These are phyloP conservation scores for Astrothelium subdiscretum DNA, from an alignment of 495 filamentous ascomycete species.

Conservation along the genomic window DNA sequence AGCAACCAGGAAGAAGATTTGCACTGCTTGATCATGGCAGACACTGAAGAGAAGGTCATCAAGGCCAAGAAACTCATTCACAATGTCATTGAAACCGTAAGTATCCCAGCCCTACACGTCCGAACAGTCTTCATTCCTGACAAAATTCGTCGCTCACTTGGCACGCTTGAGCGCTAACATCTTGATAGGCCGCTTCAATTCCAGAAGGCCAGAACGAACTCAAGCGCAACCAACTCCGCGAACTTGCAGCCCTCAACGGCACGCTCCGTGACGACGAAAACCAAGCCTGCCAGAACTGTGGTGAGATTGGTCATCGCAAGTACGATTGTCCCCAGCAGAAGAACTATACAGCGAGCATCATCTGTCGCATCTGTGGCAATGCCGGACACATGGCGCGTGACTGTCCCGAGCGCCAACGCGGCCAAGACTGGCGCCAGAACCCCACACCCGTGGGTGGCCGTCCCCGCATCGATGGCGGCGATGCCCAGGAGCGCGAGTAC, in stretches of 20 bases:
- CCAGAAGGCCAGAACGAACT: slow-evolving; percentile 97
- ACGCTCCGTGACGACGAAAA: slow-evolving; percentile 98
- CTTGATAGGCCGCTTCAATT: slow-evolving; percentile 77
- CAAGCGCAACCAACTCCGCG: slow-evolving; percentile 94
- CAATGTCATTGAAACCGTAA: slow-evolving; percentile 93
- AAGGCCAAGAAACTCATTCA: slow-evolving; percentile 96
- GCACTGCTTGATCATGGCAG: slow-evolving; percentile 97
- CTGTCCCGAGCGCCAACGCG: slow-evolving; percentile 85
- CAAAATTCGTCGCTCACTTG: not conserved
- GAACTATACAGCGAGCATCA: slow-evolving; percentile 97
- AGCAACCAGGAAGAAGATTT: slow-evolving; percentile 99
- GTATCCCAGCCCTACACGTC: slow-evolving; percentile 25
- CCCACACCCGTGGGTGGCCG: slow-evolving; percentile 38
- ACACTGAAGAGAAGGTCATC: slow-evolving; percentile 96
- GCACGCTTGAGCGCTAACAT: slow-evolving; percentile 17
- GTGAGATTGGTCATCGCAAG: slow-evolving; percentile 97
- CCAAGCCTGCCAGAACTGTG: slow-evolving; percentile 98
- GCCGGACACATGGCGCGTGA: slow-evolving; percentile 88
- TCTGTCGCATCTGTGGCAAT: slow-evolving; percentile 96
- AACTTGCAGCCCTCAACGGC: slow-evolving; percentile 93
- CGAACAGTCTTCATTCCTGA: not conserved
- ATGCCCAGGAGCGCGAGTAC: slow-evolving; percentile 87
- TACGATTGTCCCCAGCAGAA: slow-evolving; percentile 97
- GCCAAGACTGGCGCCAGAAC: slow-evolving; percentile 81
- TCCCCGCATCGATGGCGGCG: slow-evolving; percentile 55